Percentiles rank a stretch among this genome's conserved stretches.
phyloP scores from a whole-genome alignment of 139 green algal genomes.

The Chlamydomonas schloesseri region DNA sequence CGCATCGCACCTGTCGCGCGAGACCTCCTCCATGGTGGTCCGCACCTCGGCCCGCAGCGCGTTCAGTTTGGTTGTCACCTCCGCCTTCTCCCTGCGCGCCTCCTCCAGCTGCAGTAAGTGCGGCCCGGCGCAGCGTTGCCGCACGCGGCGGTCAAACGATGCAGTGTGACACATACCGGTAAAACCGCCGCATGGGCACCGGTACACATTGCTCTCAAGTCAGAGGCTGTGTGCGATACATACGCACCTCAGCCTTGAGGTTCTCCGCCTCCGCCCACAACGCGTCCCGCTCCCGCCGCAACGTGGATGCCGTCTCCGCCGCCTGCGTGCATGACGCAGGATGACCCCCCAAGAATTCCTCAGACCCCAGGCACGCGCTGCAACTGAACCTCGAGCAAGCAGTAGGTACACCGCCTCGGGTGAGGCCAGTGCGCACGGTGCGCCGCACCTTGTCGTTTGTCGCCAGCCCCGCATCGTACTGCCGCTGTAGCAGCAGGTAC shows the following conservation, averaged over 20 bases:
- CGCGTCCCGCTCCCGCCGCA: conserved; percentile 57
- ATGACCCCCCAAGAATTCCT: too few relatives aligned
- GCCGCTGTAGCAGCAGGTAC: conserved; percentile 31
- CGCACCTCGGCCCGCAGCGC: conserved; percentile 42
- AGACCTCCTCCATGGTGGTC: conserved; percentile 43
- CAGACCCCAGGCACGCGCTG: too few relatives aligned
- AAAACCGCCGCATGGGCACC: too few relatives aligned
- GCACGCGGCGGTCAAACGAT: too few relatives aligned
- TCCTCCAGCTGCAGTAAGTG: conserved; percentile 3
- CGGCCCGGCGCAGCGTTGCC: too few relatives aligned
- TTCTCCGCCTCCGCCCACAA: conserved; percentile 48
- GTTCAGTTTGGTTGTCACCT: conserved; percentile 15
- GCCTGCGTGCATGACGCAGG: not conserved
- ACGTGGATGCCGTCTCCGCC: conserved; percentile 21
- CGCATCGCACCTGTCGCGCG: conserved; percentile 12
- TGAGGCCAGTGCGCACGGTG: too few relatives aligned
- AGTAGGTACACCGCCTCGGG: too few relatives aligned
- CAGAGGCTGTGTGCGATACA: too few relatives aligned
- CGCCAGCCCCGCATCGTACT: conserved; percentile 40
- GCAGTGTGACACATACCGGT: too few relatives aligned
- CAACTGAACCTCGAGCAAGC: too few relatives aligned
- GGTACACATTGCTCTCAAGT: too few relatives aligned
- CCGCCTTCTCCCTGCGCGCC: not conserved
- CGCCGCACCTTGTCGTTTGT: conserved; percentile 14
- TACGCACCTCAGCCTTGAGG: conserved; percentile 30